Evolutionary conservation across 1,284 basidiomycete species (phyloP).

Genomic region (Marasmius tenuissimus): DNA sequence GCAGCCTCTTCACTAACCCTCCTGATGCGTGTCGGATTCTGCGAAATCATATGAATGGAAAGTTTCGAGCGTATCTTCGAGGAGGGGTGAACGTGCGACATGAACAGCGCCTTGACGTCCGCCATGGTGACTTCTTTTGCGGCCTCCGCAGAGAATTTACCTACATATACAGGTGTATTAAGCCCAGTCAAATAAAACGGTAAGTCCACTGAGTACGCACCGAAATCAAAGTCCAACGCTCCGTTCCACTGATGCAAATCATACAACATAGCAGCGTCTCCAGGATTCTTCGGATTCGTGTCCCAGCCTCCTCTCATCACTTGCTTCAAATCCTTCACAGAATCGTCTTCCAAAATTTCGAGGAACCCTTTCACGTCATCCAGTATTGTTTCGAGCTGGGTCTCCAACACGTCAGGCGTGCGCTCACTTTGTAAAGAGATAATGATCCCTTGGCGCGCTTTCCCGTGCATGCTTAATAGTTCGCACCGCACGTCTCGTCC

Average conservation of each 20-base stretch:
- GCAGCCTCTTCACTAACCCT: background rate
- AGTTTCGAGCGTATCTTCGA: background rate
- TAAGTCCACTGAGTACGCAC: background rate
- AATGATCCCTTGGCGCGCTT: background rate
- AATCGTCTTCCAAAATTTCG: background rate
- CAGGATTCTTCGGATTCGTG: background rate
- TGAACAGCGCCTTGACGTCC: background rate
- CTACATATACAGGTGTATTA: background rate
- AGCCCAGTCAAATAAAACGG: background rate
- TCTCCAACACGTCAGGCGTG: background rate
- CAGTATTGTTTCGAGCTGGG: background rate
- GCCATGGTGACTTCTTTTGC: background rate
- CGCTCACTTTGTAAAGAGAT: background rate
- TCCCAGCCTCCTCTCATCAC: background rate
- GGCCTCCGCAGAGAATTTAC: background rate
- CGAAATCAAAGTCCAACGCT: background rate
- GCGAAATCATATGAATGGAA: background rate
- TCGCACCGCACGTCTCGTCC: background rate
- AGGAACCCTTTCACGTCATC: background rate
- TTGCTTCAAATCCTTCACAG: background rate
- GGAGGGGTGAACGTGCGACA: background rate
- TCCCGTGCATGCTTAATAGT: background rate
- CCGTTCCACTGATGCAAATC: background rate
- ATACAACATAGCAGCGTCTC: background rate
- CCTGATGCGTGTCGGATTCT: background rate